phyloP scores from a whole-genome alignment of 2,329 filamentous ascomycete genomes.

The Fusarium nisikadoi region DNA sequence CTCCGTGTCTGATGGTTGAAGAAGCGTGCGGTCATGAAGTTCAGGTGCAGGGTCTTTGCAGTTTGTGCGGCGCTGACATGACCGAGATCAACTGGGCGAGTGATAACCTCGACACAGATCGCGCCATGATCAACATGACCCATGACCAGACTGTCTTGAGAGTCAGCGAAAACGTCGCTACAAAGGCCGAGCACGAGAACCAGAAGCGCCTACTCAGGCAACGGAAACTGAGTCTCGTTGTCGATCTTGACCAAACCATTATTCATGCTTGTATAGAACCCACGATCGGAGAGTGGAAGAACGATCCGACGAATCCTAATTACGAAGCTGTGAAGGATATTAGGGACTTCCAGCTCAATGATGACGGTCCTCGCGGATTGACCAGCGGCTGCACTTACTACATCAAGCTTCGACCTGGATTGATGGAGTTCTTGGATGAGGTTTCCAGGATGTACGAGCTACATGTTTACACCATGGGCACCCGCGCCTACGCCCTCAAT shows the following conservation, averaged over 20 bases:
- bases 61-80: conserved; percentile 95
- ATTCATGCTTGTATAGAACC: conserved; percentile 98
- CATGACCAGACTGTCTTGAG: conserved; percentile 90
- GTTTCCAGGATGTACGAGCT: conserved; percentile 88
- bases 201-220: conserved; percentile 84
- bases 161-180: conserved; percentile 84
- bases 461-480: conserved; percentile 99
- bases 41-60: conserved; percentile 91
- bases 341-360: conserved; percentile 84
- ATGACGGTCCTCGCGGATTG: conserved; percentile 79
- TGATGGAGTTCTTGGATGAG: conserved; percentile 81
- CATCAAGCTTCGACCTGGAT: conserved; percentile 93
- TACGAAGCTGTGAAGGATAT: conserved; percentile 91
- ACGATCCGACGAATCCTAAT: conserved; percentile 88
- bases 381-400: conserved; percentile 90
- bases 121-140: conserved; percentile 93
- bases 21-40: conserved; percentile 92
- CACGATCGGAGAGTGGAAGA: conserved; percentile 95
- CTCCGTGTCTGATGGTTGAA: conserved; percentile 77
- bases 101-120: conserved; percentile 79
- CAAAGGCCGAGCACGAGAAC: conserved; percentile 83
- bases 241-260: conserved; percentile 97
- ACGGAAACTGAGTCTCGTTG: conserved; percentile 90
- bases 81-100: conserved; percentile 88
- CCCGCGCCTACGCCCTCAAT: conserved; percentile 91